Conservation (phyloP, 495 filamentous ascomycete species). For the Durotheca rogersii region DNA sequence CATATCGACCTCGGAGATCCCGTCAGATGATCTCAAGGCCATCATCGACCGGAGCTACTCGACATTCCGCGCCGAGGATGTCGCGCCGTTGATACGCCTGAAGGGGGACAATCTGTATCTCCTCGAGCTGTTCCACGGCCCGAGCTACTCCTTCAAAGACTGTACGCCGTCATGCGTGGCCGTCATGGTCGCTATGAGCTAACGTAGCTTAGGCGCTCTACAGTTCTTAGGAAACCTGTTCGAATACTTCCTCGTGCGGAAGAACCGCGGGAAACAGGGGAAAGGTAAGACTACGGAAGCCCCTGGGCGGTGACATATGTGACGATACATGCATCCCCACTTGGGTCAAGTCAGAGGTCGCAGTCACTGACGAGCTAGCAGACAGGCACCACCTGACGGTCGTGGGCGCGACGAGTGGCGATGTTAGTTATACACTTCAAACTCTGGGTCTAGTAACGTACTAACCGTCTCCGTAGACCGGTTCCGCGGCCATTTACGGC, state of each 20-base stretch:
- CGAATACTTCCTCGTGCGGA: conserved; percentile 87
- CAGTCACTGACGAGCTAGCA: too few species aligned
- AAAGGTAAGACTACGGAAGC: too few species aligned
- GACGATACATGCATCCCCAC: too few species aligned
- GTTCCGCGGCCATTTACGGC: conserved; percentile 95
- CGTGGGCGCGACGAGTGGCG: conserved; percentile 88
- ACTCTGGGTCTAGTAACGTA: too few species aligned
- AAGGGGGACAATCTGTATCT: conserved; percentile 73
- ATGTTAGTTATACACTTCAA: too few species aligned
- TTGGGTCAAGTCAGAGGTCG: too few species aligned
- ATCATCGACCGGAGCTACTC: conserved; percentile 81
- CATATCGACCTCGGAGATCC: conserved; percentile 81
- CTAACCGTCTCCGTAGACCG: too few species aligned
- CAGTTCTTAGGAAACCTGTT: conserved; percentile 94
- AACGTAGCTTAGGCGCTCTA: too few species aligned
- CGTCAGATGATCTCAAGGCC: conserved; percentile 69
- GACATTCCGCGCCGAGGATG: conserved; percentile 75
- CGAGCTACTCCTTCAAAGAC: conserved; percentile 94
- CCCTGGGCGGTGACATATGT: too few species aligned
- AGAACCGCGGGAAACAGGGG: conserved; percentile 73
- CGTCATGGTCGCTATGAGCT: too few species aligned
- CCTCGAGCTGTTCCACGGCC: conserved; percentile 97
- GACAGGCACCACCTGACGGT: conserved; percentile 86
- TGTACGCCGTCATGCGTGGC: too few species aligned
- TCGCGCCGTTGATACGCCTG: conserved; percentile 71